Percentiles rank a stretch among this genome's conserved stretches.
Evolutionary conservation across 2,329 filamentous ascomycete species (phyloP).

Genomic region (Rhinocladiella mackenziei): DNA sequence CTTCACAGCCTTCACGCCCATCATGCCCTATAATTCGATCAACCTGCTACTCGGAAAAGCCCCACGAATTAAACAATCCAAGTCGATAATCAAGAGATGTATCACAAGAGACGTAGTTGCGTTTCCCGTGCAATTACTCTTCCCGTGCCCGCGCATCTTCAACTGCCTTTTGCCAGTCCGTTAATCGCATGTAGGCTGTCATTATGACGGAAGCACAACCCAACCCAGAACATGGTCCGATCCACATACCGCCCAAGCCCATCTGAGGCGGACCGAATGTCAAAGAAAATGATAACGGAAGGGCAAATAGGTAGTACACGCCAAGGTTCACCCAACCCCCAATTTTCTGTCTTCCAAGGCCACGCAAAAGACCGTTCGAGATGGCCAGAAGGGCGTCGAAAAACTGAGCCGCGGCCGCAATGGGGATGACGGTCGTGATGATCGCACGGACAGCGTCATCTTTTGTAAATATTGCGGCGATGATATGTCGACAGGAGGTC

Average conservation of each 20-base stretch:
- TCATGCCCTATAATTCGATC: too few relatives aligned
- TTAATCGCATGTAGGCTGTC: constrained; percentile 58
- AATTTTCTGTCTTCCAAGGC: constrained; percentile 73
- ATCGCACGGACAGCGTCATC: constrained; percentile 60
- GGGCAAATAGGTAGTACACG: constrained; percentile 71
- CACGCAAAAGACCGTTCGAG: constrained; percentile 71
- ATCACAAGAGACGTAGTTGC: too few relatives aligned
- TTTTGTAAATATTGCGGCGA: constrained; percentile 66
- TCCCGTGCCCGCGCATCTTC: constrained; percentile 43
- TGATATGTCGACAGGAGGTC: constrained; percentile 58
- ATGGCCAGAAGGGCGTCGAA: constrained; percentile 70
- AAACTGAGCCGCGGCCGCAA: constrained; percentile 74
- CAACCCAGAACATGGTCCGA: constrained; percentile 57
- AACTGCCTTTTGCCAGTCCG: constrained; percentile 50
- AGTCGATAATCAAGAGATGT: too few relatives aligned
- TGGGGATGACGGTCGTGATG: constrained; percentile 61
- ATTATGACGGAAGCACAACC: constrained; percentile 75
- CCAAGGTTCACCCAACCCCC: constrained; percentile 76
- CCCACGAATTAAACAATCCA: neutral
- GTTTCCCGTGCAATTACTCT: constrained; percentile 15
- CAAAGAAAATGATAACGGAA: constrained; percentile 68
- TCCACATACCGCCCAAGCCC: constrained; percentile 71
- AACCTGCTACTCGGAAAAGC: too few relatives aligned
- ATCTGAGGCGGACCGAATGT: constrained; percentile 64
- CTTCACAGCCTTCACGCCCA: too few relatives aligned